Percentiles rank a stretch among this genome's conserved stretches.
Evolutionary conservation across 2,329 filamentous ascomycete genomes (phyloP).

Genomic region (Venturia carpophila): DNA sequence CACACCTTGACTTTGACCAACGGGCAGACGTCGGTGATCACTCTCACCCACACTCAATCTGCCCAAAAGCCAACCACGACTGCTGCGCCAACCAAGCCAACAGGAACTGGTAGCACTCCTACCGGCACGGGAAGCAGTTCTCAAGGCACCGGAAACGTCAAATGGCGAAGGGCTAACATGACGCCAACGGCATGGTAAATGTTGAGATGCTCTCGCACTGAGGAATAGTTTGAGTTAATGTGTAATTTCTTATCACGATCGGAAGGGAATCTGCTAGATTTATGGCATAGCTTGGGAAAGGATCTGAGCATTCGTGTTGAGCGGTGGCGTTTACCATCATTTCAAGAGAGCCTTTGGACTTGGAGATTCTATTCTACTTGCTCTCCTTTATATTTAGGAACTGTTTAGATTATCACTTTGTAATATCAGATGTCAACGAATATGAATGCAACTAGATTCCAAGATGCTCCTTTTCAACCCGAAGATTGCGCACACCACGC

Average conservation of each 20-base stretch:
- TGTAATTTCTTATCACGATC: neutral
- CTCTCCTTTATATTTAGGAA: neutral
- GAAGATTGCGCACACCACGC: neutral
- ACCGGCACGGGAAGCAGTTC: neutral
- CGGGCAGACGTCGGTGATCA: slow-evolving; percentile 8
- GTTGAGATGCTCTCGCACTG: neutral
- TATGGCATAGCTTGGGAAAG: neutral
- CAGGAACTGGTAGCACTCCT: neutral
- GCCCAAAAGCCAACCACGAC: neutral
- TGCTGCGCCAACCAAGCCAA: neutral
- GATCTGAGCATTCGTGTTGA: neutral
- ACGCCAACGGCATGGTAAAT: slow-evolving; percentile 8
- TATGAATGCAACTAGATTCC: neutral
- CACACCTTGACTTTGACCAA: slow-evolving; percentile 12
- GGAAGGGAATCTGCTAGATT: neutral
- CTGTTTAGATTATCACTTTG: neutral
- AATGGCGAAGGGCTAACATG: neutral
- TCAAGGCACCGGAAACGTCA: slow-evolving; percentile 3
- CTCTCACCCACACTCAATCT: neutral
- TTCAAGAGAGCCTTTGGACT: neutral
- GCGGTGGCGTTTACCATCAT: neutral
- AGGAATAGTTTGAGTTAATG: neutral
- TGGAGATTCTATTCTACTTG: neutral
- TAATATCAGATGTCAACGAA: neutral
- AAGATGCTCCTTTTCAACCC: no score